Conservation (phyloP, 345 rosid genomes). For the Erucastrum elatum region DNA sequence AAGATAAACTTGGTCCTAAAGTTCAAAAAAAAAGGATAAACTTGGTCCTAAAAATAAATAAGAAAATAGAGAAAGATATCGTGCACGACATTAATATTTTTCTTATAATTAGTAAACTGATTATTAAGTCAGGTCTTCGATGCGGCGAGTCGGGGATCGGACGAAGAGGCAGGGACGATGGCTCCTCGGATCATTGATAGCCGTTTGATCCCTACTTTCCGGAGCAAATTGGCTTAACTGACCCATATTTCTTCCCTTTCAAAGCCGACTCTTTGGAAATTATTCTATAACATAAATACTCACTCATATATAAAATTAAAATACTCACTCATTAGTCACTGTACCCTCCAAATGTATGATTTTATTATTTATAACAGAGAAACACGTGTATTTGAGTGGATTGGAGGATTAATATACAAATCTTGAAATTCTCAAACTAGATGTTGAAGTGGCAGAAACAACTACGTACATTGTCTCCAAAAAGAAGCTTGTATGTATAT, state of each 20-base stretch:
- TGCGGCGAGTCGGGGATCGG: conserved; percentile 39
- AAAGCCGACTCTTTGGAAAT: conserved; percentile 24
- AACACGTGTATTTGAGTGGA: conserved; percentile 12
- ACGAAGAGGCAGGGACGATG: conserved; percentile 36
- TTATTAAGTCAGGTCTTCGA: conserved; percentile 2
- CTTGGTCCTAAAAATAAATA: background rate
- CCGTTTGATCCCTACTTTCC: conserved; percentile 37
- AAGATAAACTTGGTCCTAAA: background rate
- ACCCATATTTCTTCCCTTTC: conserved; percentile 2
- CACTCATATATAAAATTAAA: background rate
- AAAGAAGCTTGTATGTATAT: background rate
- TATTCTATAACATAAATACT: background rate
- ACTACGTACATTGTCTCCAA: conserved; percentile 6
- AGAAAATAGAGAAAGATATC: conserved; percentile 14
- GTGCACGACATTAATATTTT: conserved; percentile 32
- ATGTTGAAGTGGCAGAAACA: background rate
- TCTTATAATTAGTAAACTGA: background rate
- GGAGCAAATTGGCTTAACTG: conserved; percentile 27
- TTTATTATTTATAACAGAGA: background rate
- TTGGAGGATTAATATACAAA: conserved; percentile 25
- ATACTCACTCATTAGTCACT: background rate
- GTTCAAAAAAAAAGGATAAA: no score
- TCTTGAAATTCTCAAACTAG: background rate
- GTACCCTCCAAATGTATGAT: background rate
- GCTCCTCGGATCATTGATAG: conserved; percentile 37